A percentile compares a stretch with the other conserved stretches of the same genome.
phyloP scores from a whole-genome alignment of 78 protist species.

The Guillardia theta region DNA sequence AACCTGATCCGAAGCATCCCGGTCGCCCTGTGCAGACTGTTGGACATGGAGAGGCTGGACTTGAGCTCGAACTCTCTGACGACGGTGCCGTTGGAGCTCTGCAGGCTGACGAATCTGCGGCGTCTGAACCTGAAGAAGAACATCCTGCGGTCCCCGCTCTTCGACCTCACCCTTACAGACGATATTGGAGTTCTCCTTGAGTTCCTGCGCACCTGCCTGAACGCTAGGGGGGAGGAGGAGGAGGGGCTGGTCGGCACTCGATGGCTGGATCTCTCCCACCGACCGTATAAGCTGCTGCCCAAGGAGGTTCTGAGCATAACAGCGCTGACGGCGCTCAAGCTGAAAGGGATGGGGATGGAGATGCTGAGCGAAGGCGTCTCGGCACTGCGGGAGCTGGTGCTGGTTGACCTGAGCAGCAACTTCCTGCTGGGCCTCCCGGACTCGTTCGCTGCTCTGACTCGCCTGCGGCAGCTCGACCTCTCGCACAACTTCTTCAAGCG shows the following conservation, averaged over 20 bases:
- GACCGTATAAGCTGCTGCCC: background rate
- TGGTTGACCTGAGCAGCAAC: background rate
- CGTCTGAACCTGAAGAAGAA: background rate
- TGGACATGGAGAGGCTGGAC: background rate
- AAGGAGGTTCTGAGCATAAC: background rate
- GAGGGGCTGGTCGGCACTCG: background rate
- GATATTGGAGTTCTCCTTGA: background rate
- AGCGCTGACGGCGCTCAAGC: background rate
- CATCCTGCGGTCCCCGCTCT: background rate
- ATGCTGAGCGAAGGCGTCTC: background rate
- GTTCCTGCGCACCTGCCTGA: background rate
- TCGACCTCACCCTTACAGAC: background rate
- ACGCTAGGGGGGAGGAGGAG: background rate
- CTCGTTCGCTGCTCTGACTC: background rate
- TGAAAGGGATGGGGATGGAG: background rate
- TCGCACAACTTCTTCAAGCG: background rate
- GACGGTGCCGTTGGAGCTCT: background rate
- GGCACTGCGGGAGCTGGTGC: background rate
- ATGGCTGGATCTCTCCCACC: background rate
- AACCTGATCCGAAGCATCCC: background rate
- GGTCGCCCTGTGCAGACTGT: background rate
- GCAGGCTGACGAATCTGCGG: background rate
- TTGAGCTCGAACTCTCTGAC: background rate
- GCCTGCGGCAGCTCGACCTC: background rate
- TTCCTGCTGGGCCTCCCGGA: background rate